Evolutionary conservation across 78 protist species (phyloP).

Genomic region (Creolimax fragrantissima): DNA sequence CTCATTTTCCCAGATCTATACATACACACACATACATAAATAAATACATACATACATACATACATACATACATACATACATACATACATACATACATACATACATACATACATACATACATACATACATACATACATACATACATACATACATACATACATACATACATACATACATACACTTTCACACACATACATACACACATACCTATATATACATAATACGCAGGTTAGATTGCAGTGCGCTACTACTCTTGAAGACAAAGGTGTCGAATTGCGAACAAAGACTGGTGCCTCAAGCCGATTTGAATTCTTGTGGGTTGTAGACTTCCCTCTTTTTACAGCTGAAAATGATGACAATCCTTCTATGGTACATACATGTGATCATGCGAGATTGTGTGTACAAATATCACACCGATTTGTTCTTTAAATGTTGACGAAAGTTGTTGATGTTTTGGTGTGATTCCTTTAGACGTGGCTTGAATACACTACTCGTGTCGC

Average conservation of each 20-base stretch:
- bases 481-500: no score
- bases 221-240: background rate
- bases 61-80: background rate
- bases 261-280: background rate
- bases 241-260: background rate
- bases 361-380: no score
- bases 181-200: background rate
- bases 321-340: conserved; percentile 72
- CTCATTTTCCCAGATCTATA: no score
- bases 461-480: no score
- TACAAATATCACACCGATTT: no score
- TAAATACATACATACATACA: background rate
- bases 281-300: background rate
- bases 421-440: no score
- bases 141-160: background rate
- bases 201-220: background rate
- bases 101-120: background rate
- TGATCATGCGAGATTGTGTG: no score
- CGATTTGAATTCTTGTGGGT: conserved; percentile 70
- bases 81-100: background rate
- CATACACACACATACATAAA: background rate
- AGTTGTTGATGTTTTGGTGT: no score
- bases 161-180: background rate
- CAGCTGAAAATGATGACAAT: background rate
- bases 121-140: background rate